Evolutionary conservation across 768 basidiomycete species (phyloP), one percentile per base, ranked within the genome.

Genomic region (Serendipita vermifera): DNA sequence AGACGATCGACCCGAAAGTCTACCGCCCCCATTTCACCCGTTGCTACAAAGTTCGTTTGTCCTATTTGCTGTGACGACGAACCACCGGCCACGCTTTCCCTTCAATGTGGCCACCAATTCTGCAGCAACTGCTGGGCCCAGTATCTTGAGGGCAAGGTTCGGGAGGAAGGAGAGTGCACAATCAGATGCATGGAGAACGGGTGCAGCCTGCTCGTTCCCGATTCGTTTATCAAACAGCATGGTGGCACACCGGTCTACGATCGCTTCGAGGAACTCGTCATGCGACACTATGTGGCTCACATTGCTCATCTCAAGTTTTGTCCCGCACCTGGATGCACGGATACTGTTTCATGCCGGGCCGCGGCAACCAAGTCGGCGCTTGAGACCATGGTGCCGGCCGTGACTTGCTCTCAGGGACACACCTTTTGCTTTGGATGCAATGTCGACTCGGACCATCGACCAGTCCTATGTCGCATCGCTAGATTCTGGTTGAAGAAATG

Each of bases 401-500:
- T 98, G 6, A 76, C 76, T 20, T 98, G 96, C 65, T 70, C 75
- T 11, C 70, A 76, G 15, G 66, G 68, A 54, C 86, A 93, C 68
- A 78, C 77, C 56, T 94, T 97, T 68, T 99, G 96, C 70, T 99
- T 99, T 64, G 94, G 96, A 5, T 99, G 96, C 66, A 70, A 80
- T 39, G 79, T 90, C 61, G 85, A 91, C 64, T 78, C 76, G 61
- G 91, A 94, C 66, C 96, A 99, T 66, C 79, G 90, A 29, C 96
- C 96, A 0, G 82, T 96, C 39, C 77, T 96, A 46, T 99, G 96
- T 68, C 74, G 70, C 3, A 84, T 93, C 22, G 88, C 92, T 60
- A 83, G 77, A 73, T 78, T 91, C 75, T 99, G 96, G 96, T 70
- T 93, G 64, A 88, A 85, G 78, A 98, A 99, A 70, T 98, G 96